Conservation (phyloP, 2,329 filamentous ascomycete genomes). For the Xylariales sp. region DNA sequence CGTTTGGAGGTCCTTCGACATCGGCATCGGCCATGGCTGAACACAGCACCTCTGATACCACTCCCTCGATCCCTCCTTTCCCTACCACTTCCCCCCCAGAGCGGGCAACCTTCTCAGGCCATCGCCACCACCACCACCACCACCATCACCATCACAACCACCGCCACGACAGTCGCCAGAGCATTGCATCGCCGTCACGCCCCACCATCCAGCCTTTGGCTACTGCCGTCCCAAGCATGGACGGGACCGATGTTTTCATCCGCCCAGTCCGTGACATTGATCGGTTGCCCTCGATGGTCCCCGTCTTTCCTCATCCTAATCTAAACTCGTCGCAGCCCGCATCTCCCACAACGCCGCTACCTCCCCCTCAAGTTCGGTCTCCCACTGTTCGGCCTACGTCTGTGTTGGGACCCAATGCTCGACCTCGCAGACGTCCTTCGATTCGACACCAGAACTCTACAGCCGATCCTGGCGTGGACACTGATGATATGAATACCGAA, state of each 20-base stretch:
- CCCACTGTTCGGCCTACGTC: slow-evolving; percentile 51
- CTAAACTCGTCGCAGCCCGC: slow-evolving; percentile 77
- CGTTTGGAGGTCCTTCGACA: slow-evolving; percentile 40
- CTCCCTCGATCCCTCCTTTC: slow-evolving; percentile 56
- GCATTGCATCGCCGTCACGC: slow-evolving; percentile 44
- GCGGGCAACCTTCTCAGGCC: slow-evolving; percentile 55
- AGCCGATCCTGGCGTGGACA: slow-evolving; percentile 84
- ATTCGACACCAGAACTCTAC: slow-evolving; percentile 89
- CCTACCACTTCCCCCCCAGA: slow-evolving; percentile 68
- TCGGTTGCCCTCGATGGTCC: slow-evolving; percentile 76
- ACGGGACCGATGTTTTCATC: slow-evolving; percentile 66
- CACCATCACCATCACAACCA: slow-evolving; percentile 39
- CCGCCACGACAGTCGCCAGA: slow-evolving; percentile 44
- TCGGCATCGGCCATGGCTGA: slow-evolving; percentile 34
- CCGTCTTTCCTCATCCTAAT: slow-evolving; percentile 58
- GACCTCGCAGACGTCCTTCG: slow-evolving; percentile 68
- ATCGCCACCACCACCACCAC: slow-evolving; percentile 47
- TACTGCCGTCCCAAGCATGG: slow-evolving; percentile 62
- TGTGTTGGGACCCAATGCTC: slow-evolving; percentile 45
- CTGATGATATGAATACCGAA: slow-evolving; percentile 81
- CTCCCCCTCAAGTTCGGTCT: slow-evolving; percentile 58
- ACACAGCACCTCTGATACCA: slow-evolving; percentile 46
- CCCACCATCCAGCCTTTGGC: slow-evolving; percentile 62
- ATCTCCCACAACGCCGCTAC: slow-evolving; percentile 80
- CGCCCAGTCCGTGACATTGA: slow-evolving; percentile 78